phyloP scores from a whole-genome alignment of 108 stramenopile species.

The Fistulifera solaris region DNA sequence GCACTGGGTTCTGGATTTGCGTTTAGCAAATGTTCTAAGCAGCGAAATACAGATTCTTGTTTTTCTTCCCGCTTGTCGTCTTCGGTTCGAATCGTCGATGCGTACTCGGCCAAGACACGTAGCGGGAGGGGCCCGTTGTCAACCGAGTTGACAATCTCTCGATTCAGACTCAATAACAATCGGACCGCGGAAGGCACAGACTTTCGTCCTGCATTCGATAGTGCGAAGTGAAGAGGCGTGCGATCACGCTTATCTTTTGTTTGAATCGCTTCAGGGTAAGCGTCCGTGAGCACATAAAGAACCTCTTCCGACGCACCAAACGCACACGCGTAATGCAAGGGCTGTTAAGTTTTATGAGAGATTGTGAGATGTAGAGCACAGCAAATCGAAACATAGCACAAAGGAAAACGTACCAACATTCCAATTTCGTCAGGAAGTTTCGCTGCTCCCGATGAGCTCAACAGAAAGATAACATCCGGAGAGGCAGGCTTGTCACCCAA shows the following conservation, averaged over 20 bases:
- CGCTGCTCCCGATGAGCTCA: conserved; percentile 51
- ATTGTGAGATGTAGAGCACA: no score
- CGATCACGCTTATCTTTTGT: conserved; percentile 38
- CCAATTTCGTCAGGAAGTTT: conserved; percentile 63
- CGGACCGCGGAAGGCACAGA: conserved; percentile 54
- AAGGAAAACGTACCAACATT: conserved; percentile 48
- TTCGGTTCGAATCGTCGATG: conserved; percentile 28
- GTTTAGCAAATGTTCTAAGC: conserved; percentile 44
- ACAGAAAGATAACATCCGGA: conserved; percentile 30
- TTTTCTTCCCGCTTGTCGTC: conserved; percentile 30
- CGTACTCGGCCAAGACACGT: conserved; percentile 51
- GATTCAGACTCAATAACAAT: conserved; percentile 42
- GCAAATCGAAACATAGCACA: not conserved
- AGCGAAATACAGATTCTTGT: conserved; percentile 36
- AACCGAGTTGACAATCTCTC: conserved; percentile 40
- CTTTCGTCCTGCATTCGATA: conserved; percentile 60
- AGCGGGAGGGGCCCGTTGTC: conserved; percentile 46
- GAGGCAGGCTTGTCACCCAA: conserved; percentile 49
- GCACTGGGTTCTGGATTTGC: conserved; percentile 63
- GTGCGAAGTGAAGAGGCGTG: conserved; percentile 71
- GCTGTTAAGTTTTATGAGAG: conserved; percentile 12
- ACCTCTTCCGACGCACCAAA: conserved; percentile 69
- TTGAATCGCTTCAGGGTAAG: conserved; percentile 38
- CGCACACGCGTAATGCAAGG: conserved; percentile 79
- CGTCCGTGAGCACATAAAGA: conserved; percentile 47